Evolutionary conservation across 2,329 filamentous ascomycete species (phyloP), one percentile per base, ranked within the genome.

Genomic region (Penicillium nordicum): DNA sequence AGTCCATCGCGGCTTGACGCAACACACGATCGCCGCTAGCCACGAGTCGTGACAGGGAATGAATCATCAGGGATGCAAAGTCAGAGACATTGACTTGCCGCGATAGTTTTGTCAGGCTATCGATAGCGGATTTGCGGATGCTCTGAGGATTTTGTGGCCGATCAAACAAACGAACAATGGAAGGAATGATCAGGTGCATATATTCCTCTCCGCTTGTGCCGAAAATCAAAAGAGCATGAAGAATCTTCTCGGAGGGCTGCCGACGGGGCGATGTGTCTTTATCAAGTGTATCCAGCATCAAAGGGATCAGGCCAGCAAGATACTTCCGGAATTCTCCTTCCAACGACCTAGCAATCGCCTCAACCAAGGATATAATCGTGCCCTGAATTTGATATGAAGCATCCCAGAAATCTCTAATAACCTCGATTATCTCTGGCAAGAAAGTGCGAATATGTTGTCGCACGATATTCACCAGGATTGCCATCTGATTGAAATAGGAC

Each of bases 261-360:
- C 91, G 84, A 67, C 90, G 88, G 1, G 82, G 78, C 1, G 88
- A 88, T 9, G 79, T 81, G 69, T 99, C 94, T 61, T 92, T 89
- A 63, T 99, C 93, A 18, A 99, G 82, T 3, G 96, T 90, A 25
- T 91, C 89, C 2, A 99, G 86, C 93, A 99, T 97, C 50, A 96
- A 80, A 0, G 94, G 95, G 3, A 99, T 81, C 16, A 99, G 79
- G 12, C 88, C 86, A 5, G 94, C 94, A 11, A 99, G 79, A 67
- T 97, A 97, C 42, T 96, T 89, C 73, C 97, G 96, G 80, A 99
- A 99, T 71, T 99, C 94, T 61, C 94, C 94, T 69, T 99, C 94
- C 1, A 99, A 79, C 0, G 94, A 96, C 58, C 90, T 86, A 4
- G 94, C 91, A 56, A 99, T 96, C 0, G 93, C 90, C 73, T 99